These are phyloP conservation scores for Globisporangium recalcitrans DNA, from an alignment of 352 stramenopile genomes.

Conservation along the genomic window DNA sequence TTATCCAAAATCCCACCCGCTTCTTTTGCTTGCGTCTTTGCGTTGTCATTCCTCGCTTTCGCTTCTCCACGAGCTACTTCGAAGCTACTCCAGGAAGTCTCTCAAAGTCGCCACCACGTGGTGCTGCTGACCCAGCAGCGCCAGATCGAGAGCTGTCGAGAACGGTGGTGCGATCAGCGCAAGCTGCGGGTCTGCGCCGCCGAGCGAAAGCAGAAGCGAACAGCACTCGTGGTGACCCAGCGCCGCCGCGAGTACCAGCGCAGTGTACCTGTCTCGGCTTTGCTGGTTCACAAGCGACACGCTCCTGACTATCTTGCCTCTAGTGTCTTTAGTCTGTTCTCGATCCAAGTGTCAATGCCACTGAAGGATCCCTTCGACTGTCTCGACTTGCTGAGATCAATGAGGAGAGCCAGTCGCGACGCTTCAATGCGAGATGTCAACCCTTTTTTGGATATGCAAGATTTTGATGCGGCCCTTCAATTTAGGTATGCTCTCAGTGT, in stretches of 20 bases:
- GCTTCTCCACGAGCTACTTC: no score
- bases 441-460: no score
- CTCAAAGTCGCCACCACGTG: conserved; percentile 6
- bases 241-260: conserved; percentile 13
- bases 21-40: background rate
- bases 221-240: conserved; percentile 9
- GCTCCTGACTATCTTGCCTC: no score
- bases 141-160: conserved; percentile 17
- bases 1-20: background rate
- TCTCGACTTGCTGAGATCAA: no score
- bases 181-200: conserved; percentile 12
- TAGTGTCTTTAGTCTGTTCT: no score
- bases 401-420: background rate
- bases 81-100: background rate
- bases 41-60: background rate
- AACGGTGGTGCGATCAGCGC: conserved; percentile 10
- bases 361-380: background rate
- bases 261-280: conserved; percentile 16
- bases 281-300: conserved; percentile 4
- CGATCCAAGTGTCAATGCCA: background rate
- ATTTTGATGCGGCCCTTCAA: no score
- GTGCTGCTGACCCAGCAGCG: conserved; percentile 13
- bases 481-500: background rate
- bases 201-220: conserved; percentile 9
- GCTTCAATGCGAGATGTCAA: no score